A percentile compares a stretch with the other conserved stretches of the same genome.
phyloP scores from a whole-genome alignment of 495 filamentous ascomycete genomes.

The Aspergillus steynii region DNA sequence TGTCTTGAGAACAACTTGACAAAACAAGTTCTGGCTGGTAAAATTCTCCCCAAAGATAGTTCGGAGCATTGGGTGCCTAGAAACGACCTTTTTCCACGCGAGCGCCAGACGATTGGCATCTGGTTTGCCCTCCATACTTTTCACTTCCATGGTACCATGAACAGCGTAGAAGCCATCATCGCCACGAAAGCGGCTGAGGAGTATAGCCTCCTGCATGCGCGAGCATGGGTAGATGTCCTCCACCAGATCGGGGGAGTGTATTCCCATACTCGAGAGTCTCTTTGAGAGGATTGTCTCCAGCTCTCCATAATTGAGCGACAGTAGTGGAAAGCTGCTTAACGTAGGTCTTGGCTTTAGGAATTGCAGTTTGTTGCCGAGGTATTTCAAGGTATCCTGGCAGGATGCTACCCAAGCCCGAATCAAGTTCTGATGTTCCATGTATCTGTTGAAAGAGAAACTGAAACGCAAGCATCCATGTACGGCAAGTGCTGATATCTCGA shows the following conservation, averaged over 20 bases:
- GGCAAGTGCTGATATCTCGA: slow-evolving; percentile 64
- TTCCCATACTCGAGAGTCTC: slow-evolving; percentile 49
- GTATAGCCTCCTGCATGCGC: slow-evolving; percentile 65
- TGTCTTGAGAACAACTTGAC: slow-evolving; percentile 52
- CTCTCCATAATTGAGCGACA: slow-evolving; percentile 59
- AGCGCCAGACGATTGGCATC: slow-evolving; percentile 38
- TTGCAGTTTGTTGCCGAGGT: slow-evolving; percentile 50
- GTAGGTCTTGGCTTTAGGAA: slow-evolving; percentile 53
- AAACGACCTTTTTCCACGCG: slow-evolving; percentile 51
- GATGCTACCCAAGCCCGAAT: slow-evolving; percentile 60
- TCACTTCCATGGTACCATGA: slow-evolving; percentile 62
- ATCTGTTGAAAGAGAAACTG: slow-evolving; percentile 62
- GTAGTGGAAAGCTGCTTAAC: slow-evolving; percentile 61
- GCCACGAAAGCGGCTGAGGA: slow-evolving; percentile 56
- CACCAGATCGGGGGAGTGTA: slow-evolving; percentile 42
- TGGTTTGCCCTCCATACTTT: slow-evolving; percentile 26
- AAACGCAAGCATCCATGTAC: slow-evolving; percentile 61
- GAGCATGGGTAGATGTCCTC: slow-evolving; percentile 69
- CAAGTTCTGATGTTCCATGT: slow-evolving; percentile 56
- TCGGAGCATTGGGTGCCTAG: slow-evolving; percentile 52
- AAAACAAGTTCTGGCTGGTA: slow-evolving; percentile 44
- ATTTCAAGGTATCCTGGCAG: slow-evolving; percentile 56
- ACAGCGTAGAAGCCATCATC: slow-evolving; percentile 60
- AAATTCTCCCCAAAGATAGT: slow-evolving; percentile 53
- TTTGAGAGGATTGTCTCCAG: slow-evolving; percentile 48